phyloP scores from a whole-genome alignment of 164 flowering plant genomes.

The Stephania cephalantha region DNA sequence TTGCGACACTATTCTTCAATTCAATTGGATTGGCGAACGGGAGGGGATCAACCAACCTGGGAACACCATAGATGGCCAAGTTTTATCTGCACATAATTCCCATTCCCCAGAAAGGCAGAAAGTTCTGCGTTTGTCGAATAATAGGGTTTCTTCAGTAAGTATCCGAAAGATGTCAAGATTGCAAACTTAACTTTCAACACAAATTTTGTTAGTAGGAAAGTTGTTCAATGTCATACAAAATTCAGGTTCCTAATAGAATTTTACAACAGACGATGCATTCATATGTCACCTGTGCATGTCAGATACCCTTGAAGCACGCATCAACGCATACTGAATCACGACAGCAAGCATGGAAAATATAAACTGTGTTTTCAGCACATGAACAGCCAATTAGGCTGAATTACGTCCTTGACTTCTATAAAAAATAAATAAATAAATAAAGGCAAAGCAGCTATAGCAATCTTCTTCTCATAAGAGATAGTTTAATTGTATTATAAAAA shows the following conservation, averaged over 20 bases:
- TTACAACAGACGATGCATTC: background rate
- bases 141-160: background rate
- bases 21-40: background rate
- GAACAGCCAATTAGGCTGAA: background rate
- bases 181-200: background rate
- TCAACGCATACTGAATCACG: too few species aligned
- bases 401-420: background rate
- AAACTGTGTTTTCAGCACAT: background rate
- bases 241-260: background rate
- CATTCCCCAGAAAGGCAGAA: background rate
- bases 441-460: background rate
- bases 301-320: background rate
- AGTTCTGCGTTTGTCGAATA: background rate
- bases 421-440: background rate
- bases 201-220: background rate
- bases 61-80: background rate
- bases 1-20: background rate
- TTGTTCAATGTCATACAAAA: background rate
- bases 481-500: background rate
- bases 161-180: background rate
- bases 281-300: background rate
- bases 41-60: background rate
- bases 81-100: background rate
- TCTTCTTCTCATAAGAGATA: background rate
- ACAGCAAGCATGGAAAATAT: too few species aligned